These are phyloP conservation scores for Wickerhamomyces xylosicus DNA, from an alignment of 805 yeast species.

Conservation along the genomic window DNA sequence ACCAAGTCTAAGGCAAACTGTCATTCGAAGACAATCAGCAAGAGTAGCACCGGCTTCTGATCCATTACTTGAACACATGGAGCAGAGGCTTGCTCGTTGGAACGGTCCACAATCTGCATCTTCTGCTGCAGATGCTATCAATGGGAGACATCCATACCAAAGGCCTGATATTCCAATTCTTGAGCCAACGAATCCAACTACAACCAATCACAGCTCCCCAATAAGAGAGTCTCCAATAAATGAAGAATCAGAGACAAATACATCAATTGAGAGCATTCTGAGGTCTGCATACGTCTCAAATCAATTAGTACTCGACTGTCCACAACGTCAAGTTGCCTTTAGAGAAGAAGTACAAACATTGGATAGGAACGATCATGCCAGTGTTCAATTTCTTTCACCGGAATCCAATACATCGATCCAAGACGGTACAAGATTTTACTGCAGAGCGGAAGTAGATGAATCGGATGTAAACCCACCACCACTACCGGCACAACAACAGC, in stretches of 20 bases:
- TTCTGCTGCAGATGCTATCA: slow-evolving; percentile 19
- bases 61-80: slow-evolving; percentile 22
- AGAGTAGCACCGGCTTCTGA: slow-evolving; percentile 19
- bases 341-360: slow-evolving; percentile 1
- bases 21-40: slow-evolving; percentile 19
- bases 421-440: not conserved
- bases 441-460: too few species aligned
- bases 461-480: too few species aligned
- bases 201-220: not conserved
- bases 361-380: not conserved
- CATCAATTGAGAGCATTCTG: slow-evolving; percentile 7
- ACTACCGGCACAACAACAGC: too few species aligned
- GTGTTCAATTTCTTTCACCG: not conserved
- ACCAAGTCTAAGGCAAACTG: slow-evolving; percentile 18
- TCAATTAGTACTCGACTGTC: not conserved
- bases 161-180: slow-evolving; percentile 13
- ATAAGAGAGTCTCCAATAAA: not conserved
- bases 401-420: not conserved
- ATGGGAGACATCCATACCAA: slow-evolving; percentile 25
- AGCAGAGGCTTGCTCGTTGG: slow-evolving; percentile 26
- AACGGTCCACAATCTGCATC: slow-evolving; percentile 20
- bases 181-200: slow-evolving; percentile 1
- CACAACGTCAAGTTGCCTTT: slow-evolving; percentile 1
- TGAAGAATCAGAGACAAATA: slow-evolving; percentile 2
- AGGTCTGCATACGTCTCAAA: slow-evolving; percentile 6